A percentile compares a stretch with the other conserved stretches of the same genome.
Conservation (phyloP, 148 eudicot genomes). For the Chenopodium album region DNA sequence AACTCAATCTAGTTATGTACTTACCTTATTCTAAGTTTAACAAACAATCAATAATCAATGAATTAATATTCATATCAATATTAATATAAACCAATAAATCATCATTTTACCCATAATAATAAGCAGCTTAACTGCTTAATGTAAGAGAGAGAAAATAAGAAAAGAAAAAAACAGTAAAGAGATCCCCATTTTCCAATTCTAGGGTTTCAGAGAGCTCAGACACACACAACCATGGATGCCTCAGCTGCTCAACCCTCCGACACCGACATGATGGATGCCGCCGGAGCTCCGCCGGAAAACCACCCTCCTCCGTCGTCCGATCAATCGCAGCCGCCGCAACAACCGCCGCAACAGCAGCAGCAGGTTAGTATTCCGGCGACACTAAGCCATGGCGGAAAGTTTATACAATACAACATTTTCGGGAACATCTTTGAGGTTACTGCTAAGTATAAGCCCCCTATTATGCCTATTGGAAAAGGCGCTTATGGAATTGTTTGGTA, state of each 20-base stretch:
- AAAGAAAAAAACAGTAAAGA: background rate
- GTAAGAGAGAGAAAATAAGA: too few relatives aligned
- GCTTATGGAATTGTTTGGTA: slow-evolving; percentile 99
- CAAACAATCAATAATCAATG: too few relatives aligned
- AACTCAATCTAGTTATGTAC: too few relatives aligned
- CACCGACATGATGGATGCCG: slow-evolving; percentile 75
- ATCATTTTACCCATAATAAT: too few relatives aligned
- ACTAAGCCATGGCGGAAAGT: slow-evolving; percentile 71
- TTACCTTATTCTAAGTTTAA: too few relatives aligned
- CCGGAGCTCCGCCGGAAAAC: slow-evolving; percentile 23
- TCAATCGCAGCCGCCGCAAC: slow-evolving; percentile 20
- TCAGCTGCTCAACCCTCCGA: slow-evolving; percentile 52
- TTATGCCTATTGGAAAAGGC: slow-evolving; percentile 96
- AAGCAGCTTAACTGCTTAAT: too few relatives aligned
- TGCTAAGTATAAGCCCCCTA: slow-evolving; percentile 84
- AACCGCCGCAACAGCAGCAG: slow-evolving; percentile 26
- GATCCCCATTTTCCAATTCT: slow-evolving; percentile 18
- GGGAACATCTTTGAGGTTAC: slow-evolving; percentile 92
- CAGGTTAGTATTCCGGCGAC: slow-evolving; percentile 69
- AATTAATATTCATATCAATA: too few relatives aligned
- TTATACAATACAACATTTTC: slow-evolving; percentile 83
- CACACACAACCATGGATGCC: slow-evolving; percentile 12
- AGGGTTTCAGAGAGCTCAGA: slow-evolving; percentile 25
- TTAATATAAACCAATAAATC: too few relatives aligned
- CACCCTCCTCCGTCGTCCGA: slow-evolving; percentile 29